Conservation (phyloP, 2,329 filamentous ascomycete genomes). For the Elsinoe batatas region DNA sequence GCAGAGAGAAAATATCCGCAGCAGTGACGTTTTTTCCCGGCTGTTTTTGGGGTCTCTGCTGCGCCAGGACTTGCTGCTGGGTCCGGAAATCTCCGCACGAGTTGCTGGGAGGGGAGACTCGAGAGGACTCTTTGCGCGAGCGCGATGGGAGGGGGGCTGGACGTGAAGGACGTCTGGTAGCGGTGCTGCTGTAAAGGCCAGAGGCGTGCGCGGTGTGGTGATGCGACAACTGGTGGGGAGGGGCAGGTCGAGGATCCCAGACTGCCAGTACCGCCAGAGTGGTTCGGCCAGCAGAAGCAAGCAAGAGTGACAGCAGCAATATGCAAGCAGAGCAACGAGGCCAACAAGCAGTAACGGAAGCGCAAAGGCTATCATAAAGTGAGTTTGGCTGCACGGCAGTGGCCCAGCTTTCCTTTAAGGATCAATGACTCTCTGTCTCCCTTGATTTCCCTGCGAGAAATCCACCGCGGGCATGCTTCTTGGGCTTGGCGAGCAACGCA, state of each 20-base stretch:
- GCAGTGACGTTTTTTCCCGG: neutral
- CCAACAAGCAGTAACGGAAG: neutral
- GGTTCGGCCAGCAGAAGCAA: constrained; percentile 7
- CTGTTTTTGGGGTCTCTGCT: neutral
- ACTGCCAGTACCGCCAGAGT: constrained; percentile 1
- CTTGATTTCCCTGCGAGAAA: neutral
- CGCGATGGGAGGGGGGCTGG: neutral
- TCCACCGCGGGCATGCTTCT: neutral
- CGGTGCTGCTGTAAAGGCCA: no score
- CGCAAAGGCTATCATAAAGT: constrained; percentile 5
- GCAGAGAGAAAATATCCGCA: neutral
- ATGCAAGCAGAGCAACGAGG: neutral
- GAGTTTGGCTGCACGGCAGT: neutral
- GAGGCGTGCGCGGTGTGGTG: neutral
- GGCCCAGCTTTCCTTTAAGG: constrained; percentile 1
- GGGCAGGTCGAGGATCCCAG: neutral
- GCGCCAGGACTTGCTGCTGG: neutral
- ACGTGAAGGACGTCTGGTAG: neutral
- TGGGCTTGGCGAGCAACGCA: constrained; percentile 5
- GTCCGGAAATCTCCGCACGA: neutral
- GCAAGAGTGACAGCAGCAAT: neutral
- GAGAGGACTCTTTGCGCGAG: neutral
- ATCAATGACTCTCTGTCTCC: neutral
- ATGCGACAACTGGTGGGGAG: constrained; percentile 9
- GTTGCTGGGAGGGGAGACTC: neutral